Base-by-base conservation (phyloP, 768 basidiomycete species). In the Baorangia bicolor region DNA sequence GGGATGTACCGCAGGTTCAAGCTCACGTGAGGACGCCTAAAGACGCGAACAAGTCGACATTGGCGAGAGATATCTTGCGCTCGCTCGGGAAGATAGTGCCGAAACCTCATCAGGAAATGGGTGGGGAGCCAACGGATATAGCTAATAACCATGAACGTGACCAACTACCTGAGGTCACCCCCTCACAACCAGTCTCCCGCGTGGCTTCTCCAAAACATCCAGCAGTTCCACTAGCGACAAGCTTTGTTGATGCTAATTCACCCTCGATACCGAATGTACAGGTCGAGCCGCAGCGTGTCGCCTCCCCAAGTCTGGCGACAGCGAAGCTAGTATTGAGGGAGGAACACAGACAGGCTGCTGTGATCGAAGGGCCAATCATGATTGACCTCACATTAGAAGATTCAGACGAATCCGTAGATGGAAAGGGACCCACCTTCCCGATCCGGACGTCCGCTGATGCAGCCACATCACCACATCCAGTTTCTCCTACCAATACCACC, bases 61-160 rank as follows among this genome's bases (percentile, higher is more conserved):
- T 88, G 27, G 85, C 86, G 2, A 77, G 73, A 41, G 84, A 86
- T 65, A 72, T 88, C 42, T 59, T 88, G 21, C 76, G 75, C 41
- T 81, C 83, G 8, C 73, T 87, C 4, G 78, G 79, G 18, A 57
- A 57, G 42, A 56, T 61, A 23, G 27, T 38, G 5, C 58, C 60
- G 6, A 50, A 56, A 30, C 35, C 46, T 30, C 40, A 1, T 31
- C 53, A 53, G n/a, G 67, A 61, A 28, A 18, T n/a, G 14, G 50
- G 33, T 53, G 41, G 42, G 38, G 35, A 56, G 25, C 30, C 27
- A 16, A 43, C 16, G 31, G 51, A 51, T 41, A 21, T 34, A 45
- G 20, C 21, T 39, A 42, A 50, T 28, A 14, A 51, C 9, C 38
- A 14, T 21, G 47, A 41, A 41, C 41, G 21, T 43, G 45, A 21